Percentiles rank a stretch among this genome's conserved stretches.
Evolutionary conservation across 2,329 filamentous ascomycete genomes (phyloP).

Genomic region (Scedosporium aurantiacum): DNA sequence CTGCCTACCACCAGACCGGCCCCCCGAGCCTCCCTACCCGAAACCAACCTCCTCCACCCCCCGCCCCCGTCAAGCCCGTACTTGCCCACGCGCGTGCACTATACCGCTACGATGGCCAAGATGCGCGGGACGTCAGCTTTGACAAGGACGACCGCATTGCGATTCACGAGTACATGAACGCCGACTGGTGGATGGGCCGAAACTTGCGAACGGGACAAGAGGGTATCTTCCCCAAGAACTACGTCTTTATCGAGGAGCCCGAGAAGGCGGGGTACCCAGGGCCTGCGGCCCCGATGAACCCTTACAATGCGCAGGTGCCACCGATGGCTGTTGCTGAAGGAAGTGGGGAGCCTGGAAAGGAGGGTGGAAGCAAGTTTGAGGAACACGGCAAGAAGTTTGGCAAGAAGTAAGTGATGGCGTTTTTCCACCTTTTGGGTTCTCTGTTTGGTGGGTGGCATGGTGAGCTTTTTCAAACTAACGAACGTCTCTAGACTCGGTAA

Average conservation of each 20-base stretch:
- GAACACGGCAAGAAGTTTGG: constrained; percentile 88
- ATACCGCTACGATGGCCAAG: constrained; percentile 70
- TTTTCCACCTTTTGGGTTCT: background rate
- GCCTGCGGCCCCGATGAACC: constrained; percentile 27
- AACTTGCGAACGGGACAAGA: constrained; percentile 74
- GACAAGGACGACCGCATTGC: constrained; percentile 70
- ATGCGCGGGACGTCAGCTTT: constrained; percentile 72
- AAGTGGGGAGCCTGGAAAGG: constrained; percentile 26
- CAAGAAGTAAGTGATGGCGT: constrained; percentile 53
- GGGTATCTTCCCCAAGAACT: constrained; percentile 91
- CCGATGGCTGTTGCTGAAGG: constrained; percentile 61
- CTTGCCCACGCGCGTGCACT: constrained; percentile 68
- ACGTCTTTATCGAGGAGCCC: constrained; percentile 61
- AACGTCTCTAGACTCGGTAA: constrained; percentile 39
- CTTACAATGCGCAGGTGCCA: constrained; percentile 61
- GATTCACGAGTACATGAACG: constrained; percentile 88
- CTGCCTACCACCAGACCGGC: constrained; percentile 39
- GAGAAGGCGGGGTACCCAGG: constrained; percentile 37
- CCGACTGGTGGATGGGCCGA: constrained; percentile 90
- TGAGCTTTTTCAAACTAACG: constrained; percentile 5
- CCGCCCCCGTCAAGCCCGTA: constrained; percentile 34
- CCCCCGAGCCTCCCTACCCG: constrained; percentile 29
- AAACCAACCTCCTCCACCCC: constrained; percentile 12
- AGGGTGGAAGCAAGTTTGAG: constrained; percentile 49
- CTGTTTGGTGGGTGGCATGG: background rate